phyloP scores from a whole-genome alignment of 2,329 filamentous ascomycete genomes.

The Conoideocrella luteorostrata region DNA sequence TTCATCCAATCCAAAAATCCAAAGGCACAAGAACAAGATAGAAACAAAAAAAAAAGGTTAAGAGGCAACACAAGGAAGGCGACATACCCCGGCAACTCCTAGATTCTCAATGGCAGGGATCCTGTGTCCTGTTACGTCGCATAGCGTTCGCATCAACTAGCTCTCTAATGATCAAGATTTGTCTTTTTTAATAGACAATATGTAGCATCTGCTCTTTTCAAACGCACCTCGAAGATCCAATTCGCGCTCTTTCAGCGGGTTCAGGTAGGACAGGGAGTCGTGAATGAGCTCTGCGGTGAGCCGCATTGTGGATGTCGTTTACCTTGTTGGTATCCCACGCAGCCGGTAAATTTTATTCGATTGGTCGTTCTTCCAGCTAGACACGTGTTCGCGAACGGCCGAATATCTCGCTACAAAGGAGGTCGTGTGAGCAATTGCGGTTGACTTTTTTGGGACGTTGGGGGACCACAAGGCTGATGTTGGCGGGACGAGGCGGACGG shows the following conservation, averaged over 20 bases:
- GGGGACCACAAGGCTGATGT: conserved; percentile 23
- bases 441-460: not conserved
- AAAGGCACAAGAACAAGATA: not conserved
- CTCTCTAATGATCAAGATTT: conserved; percentile 48
- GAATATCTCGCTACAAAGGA: too few species aligned
- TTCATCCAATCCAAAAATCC: not conserved
- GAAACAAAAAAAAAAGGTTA: not conserved
- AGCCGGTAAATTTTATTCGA: too few species aligned
- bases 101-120: conserved; percentile 97
- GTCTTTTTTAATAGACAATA: conserved; percentile 28
- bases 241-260: conserved; percentile 97
- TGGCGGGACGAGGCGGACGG: conserved; percentile 20
- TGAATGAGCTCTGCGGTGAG: conserved; percentile 93
- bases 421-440: too few species aligned
- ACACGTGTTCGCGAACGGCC: too few species aligned
- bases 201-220: conserved; percentile 97
- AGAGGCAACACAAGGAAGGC: conserved; percentile 4
- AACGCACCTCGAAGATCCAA: conserved; percentile 97
- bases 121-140: conserved; percentile 75
- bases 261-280: conserved; percentile 94
- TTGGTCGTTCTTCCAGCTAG: too few species aligned
- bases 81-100: conserved; percentile 81
- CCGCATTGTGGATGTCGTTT: conserved; percentile 59
- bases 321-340: too few species aligned
- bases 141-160: conserved; percentile 71